Evolutionary conservation across 768 basidiomycete genomes (phyloP).

Genomic region (Daedaleopsis sinensis): DNA sequence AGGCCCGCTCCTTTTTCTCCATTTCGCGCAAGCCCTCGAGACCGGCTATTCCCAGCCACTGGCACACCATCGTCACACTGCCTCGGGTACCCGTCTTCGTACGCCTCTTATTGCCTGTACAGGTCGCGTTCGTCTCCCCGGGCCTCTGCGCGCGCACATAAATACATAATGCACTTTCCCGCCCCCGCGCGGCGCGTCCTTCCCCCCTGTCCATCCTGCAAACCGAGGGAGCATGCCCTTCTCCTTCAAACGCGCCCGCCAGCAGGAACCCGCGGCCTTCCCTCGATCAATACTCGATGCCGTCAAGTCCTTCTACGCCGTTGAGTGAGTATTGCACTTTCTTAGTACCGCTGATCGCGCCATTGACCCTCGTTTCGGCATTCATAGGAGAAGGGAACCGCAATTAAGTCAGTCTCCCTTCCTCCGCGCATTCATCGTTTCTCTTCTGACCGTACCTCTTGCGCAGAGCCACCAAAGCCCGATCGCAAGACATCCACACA

Average conservation of each 20-base stretch:
- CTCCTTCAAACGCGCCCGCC: slow-evolving; percentile 49
- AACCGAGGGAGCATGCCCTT: slow-evolving; percentile 37
- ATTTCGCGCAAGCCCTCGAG: slow-evolving; percentile 2
- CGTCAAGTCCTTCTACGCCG: slow-evolving; percentile 24
- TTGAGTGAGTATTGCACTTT: slow-evolving; percentile 17
- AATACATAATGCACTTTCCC: slow-evolving; percentile 22
- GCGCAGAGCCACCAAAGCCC: slow-evolving; percentile 15
- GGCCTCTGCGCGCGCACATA: slow-evolving; percentile 15
- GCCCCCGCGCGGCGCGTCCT: slow-evolving; percentile 17
- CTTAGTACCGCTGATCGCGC: not conserved
- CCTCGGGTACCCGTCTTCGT: slow-evolving; percentile 16
- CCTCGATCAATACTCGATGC: slow-evolving; percentile 51
- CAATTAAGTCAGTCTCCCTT: slow-evolving; percentile 16
- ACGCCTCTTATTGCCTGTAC: not conserved
- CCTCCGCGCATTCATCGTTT: not conserved
- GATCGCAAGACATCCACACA: slow-evolving; percentile 15
- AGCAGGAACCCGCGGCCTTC: slow-evolving; percentile 47
- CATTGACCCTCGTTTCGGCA: slow-evolving; percentile 7
- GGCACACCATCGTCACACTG: slow-evolving; percentile 14
- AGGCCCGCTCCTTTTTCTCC: slow-evolving; percentile 21
- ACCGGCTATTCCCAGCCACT: slow-evolving; percentile 16
- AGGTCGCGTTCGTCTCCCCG: slow-evolving; percentile 13
- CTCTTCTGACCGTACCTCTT: not conserved
- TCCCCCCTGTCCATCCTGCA: slow-evolving; percentile 14
- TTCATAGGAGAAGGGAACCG: slow-evolving; percentile 21